Conservation (phyloP, 108 stramenopile genomes). For the Phaeodactylum tricornutum region DNA sequence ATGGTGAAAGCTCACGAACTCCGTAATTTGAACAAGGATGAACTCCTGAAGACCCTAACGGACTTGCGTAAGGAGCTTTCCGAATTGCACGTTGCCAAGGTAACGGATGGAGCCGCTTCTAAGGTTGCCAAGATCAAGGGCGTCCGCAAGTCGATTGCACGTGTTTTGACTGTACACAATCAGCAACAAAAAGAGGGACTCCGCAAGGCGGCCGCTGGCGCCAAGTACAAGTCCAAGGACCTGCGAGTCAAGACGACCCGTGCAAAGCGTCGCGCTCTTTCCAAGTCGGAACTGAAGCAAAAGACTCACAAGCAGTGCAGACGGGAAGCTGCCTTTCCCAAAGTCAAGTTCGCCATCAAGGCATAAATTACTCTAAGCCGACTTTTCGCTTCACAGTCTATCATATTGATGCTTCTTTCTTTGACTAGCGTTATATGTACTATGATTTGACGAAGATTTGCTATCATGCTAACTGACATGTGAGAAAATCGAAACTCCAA, state of each 20-base stretch:
- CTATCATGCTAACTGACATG: too few relatives aligned
- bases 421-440: too few relatives aligned
- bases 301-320: conserved; percentile 80
- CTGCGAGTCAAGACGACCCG: conserved; percentile 96
- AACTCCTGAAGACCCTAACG: conserved; percentile 89
- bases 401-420: too few relatives aligned
- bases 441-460: too few relatives aligned
- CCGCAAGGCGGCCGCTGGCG: conserved; percentile 75
- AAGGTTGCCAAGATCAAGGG: conserved; percentile 99
- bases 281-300: conserved; percentile 65
- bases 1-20: conserved; percentile 96
- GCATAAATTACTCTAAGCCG: too few relatives aligned
- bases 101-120: conserved; percentile 94
- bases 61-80: conserved; percentile 91
- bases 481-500: too few relatives aligned
- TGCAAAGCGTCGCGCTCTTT: conserved; percentile 92
- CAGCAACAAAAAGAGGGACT: conserved; percentile 94
- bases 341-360: conserved; percentile 72
- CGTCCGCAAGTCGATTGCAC: conserved; percentile 97
- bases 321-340: conserved; percentile 73
- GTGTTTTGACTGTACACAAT: conserved; percentile 97
- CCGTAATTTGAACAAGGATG: conserved; percentile 85
- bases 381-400: too few relatives aligned
- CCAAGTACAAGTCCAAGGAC: conserved; percentile 93
- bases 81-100: conserved; percentile 94